These are phyloP conservation scores for Tetrahymena thermophila DNA, from an alignment of 73 alveolate species.

Conservation along the genomic window DNA sequence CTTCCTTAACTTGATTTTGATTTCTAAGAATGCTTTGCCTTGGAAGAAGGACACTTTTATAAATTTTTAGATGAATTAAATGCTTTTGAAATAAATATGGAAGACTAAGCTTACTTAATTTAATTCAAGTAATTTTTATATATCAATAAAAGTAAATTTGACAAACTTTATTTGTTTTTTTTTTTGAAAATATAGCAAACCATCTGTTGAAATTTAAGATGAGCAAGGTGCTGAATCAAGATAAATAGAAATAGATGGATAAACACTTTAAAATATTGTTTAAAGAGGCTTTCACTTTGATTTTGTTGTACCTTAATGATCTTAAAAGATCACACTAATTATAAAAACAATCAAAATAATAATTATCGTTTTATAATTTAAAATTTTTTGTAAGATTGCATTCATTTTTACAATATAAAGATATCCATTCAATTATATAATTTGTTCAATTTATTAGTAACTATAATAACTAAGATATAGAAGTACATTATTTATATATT, in stretches of 20 bases:
- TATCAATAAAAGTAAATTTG: no score
- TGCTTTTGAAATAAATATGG: background rate
- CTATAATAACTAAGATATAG: no score
- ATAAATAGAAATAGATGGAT: background rate
- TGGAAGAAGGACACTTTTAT: background rate
- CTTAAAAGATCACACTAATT: no score
- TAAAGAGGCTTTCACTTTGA: background rate
- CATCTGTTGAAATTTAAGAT: background rate
- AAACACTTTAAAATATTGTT: background rate
- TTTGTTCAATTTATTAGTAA: no score
- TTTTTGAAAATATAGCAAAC: background rate
- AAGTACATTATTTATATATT: no score
- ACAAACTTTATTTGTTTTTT: no score
- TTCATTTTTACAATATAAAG: no score
- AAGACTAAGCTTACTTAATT: background rate
- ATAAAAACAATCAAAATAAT: no score
- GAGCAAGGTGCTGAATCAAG: background rate
- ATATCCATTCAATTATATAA: no score
- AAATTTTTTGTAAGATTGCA: no score
- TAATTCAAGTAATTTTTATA: background rate
- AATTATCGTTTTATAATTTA: no score
- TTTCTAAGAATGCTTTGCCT: background rate
- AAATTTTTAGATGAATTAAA: background rate
- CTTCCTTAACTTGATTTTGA: background rate
- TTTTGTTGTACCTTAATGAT: background rate